phyloP scores from a whole-genome alignment of 176 grass and related monocot genomes.

The Oryza longistaminata region DNA sequence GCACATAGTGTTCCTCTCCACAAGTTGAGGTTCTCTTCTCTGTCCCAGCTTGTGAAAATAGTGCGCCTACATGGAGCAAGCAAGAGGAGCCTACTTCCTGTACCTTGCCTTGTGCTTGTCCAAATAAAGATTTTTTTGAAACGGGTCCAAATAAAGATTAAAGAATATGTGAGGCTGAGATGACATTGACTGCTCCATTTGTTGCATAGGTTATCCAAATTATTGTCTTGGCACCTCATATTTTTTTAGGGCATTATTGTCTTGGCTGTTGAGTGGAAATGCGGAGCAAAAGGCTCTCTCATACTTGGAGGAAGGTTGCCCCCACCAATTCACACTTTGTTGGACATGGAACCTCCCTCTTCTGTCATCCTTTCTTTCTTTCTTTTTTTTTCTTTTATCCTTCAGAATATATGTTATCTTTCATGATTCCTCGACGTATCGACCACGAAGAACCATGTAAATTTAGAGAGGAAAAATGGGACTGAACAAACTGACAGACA shows the following conservation, averaged over 20 bases:
- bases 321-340: constrained; percentile 33
- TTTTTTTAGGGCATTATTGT: constrained; percentile 30
- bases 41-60: constrained; percentile 16
- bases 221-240: constrained; percentile 22
- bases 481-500: not conserved
- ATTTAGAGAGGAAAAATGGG: not conserved
- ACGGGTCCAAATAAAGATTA: constrained; percentile 38
- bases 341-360: constrained; percentile 22
- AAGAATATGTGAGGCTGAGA: constrained; percentile 45
- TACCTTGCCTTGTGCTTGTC: constrained; percentile 1
- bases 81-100: constrained; percentile 7
- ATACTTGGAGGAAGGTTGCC: not conserved
- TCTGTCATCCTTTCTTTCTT: not conserved
- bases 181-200: constrained; percentile 45
- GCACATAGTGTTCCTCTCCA: constrained; percentile 28
- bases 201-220: constrained; percentile 33
- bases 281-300: constrained; percentile 39
- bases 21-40: constrained; percentile 4
- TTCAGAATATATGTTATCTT: not conserved
- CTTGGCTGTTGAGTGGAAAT: not conserved
- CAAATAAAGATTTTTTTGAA: constrained; percentile 38
- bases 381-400: not conserved
- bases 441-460: not conserved
- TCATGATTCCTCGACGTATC: constrained; percentile 10
- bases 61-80: not conserved